phyloP scores from a whole-genome alignment of 306 rosid species.

The Prunus kanzakura region DNA sequence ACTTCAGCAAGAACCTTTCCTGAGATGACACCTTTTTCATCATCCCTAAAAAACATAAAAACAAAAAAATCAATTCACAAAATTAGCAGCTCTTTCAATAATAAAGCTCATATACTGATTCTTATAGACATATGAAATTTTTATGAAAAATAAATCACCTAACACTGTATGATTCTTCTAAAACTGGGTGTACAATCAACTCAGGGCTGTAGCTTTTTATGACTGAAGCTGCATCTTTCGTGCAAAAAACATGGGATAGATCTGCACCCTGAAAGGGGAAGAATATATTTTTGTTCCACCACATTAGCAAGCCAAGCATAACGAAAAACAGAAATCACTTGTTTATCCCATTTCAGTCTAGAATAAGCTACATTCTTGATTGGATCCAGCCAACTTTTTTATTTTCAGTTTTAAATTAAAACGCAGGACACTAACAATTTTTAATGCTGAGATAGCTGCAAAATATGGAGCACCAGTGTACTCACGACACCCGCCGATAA shows the following conservation, averaged over 20 bases:
- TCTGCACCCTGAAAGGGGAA: slow-evolving; percentile 73
- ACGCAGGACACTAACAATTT: slow-evolving; percentile 52
- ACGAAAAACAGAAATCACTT: not conserved
- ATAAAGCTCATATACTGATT: not conserved
- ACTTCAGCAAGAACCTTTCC: slow-evolving; percentile 71
- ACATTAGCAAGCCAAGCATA: slow-evolving; percentile 8
- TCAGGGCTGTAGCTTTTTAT: slow-evolving; percentile 93
- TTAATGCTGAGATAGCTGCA: slow-evolving; percentile 90
- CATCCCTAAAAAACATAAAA: slow-evolving; percentile 49
- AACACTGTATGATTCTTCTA: slow-evolving; percentile 78
- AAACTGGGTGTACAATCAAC: slow-evolving; percentile 81
- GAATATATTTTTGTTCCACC: slow-evolving; percentile 6
- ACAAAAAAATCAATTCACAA: slow-evolving; percentile 11
- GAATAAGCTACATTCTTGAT: slow-evolving; percentile 3
- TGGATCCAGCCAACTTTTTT: not conserved
- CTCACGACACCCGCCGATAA: slow-evolving; percentile 95
- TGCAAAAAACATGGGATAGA: slow-evolving; percentile 90
- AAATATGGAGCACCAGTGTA: slow-evolving; percentile 98
- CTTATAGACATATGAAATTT: slow-evolving; percentile 2
- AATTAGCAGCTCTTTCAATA: slow-evolving; percentile 19
- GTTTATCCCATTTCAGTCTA: not conserved
- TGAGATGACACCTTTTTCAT: slow-evolving; percentile 48
- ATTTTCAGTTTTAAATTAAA: not conserved
- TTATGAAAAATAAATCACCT: slow-evolving; percentile 38
- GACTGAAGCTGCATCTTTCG: slow-evolving; percentile 85